Base-by-base conservation (phyloP, 2,329 filamentous ascomycete species). In the Pseudogymnoascus sp. region DNA sequence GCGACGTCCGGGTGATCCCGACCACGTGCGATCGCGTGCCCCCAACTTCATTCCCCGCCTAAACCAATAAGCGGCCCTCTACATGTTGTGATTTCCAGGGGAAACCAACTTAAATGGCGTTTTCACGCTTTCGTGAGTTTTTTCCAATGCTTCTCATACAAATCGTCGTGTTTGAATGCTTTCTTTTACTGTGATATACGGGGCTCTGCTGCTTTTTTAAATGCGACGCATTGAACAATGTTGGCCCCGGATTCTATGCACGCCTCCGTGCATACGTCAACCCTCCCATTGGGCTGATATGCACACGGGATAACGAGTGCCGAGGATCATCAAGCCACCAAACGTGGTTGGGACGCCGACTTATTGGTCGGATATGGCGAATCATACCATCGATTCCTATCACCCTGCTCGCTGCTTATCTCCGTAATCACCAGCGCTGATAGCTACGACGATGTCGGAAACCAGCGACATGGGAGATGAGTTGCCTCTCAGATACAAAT, bases 141-240 rank as follows among this genome's bases (percentile, higher is more conserved):
- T 53, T 53, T 8, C 3, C 3, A 53, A 11, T 4, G 31, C 31
- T 53, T 53, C 7, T 26, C 46, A 53, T 53, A 53, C 26, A 53
- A 53, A 53, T 53, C 46, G 26, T 53, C 46, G 46, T 53, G n/a
- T 53, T 53, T 31, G 26, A 53, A 31, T 53, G 46, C 8, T 53
- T 53, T 31, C 46, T 53, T 53, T 53, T 53, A 53, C 46, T 4
- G 4, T 31, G 46, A 31, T 53, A 31, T 53, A 31, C 46, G 24
- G 46, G 26, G 28, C 26, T 53, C n/a, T 16, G 10, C 26, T 53
- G 10, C 46, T n/a, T 53, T 53, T 53, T 31, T 53, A 53, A 31
- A 53, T 31, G 26, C 46, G 16, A 46, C 6, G 43, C 12, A 50
- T n/a, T 50, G 43, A 50, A 14, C 11, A 46, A 31, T 43, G 19